Evolutionary conservation across 73 alveolate genomes (phyloP), one percentile per base, ranked within the genome.

Genomic region (Symbiodinium pilosum): DNA sequence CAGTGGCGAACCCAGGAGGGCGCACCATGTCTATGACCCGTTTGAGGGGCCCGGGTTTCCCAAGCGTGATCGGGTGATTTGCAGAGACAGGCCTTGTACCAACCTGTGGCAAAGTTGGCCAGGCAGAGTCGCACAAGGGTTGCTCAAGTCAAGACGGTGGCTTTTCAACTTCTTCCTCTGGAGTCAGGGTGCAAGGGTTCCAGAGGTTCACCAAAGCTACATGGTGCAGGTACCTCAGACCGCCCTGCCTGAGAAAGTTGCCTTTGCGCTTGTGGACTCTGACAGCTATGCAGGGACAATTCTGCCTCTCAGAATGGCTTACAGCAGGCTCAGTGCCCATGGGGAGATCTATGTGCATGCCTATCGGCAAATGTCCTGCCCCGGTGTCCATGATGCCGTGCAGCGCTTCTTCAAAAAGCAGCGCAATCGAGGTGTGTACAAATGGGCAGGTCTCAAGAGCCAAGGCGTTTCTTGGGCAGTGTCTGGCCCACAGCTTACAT

Each of bases 401-500:
- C 30, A 64, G 81, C 81, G 30, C 34, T 64, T 64, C 81, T 64
- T 64, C 81, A 64, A 64, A 28, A 18, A n/a, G 14, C 59, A 47
- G 18, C 59, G 21, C 59, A 64, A 64, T 38, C 30, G 38, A 14
- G 81, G 81, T 28, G 81, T 64, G 38, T 64, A 64, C 38, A 64
- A 38, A 32, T 64, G 81, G 81, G 59, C 59, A 9, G 81, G 81
- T 20, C 81, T 9, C 34, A n/a, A n/a, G 38, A 24, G 38, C 38
- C 81, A 64, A 64, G 73, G 73, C 30, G 81, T 64, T 20, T 64
- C 81, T 64, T 64, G 81, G 81, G 81, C 81, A 28, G 81, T 64
- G 34, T 26, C 38, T 64, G 81, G 81, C 81, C 81, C 81, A 4
- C 81, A n/a, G 38, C 81, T 64, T 20, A 38, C 81, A 26, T 64